Evolutionary conservation across 139 green algal genomes (phyloP), one percentile per base, ranked within the genome.

Genomic region (Coelastrella sp.): DNA sequence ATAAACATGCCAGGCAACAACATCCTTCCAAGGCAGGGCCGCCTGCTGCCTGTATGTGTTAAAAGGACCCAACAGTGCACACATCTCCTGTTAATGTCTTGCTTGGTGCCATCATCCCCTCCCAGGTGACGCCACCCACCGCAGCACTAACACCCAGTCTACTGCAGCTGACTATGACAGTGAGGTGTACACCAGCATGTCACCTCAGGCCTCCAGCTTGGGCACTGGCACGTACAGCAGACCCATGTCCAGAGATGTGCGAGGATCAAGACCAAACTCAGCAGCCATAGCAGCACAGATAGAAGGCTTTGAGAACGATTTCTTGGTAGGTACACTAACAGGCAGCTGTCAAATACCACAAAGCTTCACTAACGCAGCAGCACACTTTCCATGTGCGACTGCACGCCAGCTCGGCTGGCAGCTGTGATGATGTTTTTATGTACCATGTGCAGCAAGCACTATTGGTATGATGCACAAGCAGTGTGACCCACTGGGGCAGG

Each of bases 261-360:
- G 94, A 8, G 94, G 94, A 10, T 96, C 94, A 23, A 82, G 94
- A 4, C 94, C 94, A 64, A 96, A 95, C 88, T 94, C 91, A 8
- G 94, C 94, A 61, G 92, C 92, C 65, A 93, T 96, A 13, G 94
- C 94, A 60, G 82, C 89, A n/a, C 80, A 91, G 75, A 95, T 95
- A 89, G 94, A 96, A 88, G 94, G 94, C 85, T 96, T 96, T 81
- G 94, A 95, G 56, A 92, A 94, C 84, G 94, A 96, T 60, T 96
- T 96, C 86, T 90, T 94, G 92, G 93, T 95, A 86, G 16, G 93
- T 64, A 14, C 7, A 5, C n/a, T 8, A 84, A 64, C 78, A 71
- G 19, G 47, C 54, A 84, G 78, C 14, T 5, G 14, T 5, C 54
- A 65, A 79, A 60, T 23, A 60, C 75, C 10, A n/a, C n/a, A n/a